A percentile compares a stretch with the other conserved stretches of the same genome.
phyloP scores from a whole-genome alignment of 176 grass and related monocot genomes.

The Oryza longistaminata region DNA sequence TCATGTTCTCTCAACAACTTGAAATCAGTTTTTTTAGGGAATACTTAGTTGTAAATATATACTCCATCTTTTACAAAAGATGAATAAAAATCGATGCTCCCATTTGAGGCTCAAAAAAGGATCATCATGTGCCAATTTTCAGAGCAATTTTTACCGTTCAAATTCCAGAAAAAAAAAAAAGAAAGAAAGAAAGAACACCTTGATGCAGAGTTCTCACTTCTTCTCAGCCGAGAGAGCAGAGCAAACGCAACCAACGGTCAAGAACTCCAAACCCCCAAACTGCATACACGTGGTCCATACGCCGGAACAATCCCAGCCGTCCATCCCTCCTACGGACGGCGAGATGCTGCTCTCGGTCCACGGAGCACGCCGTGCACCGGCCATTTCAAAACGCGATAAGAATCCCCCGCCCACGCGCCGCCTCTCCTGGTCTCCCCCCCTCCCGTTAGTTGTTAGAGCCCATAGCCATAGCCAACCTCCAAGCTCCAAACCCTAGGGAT shows the following conservation, averaged over 20 bases:
- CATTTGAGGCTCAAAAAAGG: not conserved
- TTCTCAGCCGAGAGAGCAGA: not conserved
- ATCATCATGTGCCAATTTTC: not conserved
- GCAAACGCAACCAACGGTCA: constrained; percentile 9
- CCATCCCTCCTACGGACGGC: not conserved
- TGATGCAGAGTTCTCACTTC: not conserved
- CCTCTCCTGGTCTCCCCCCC: not conserved
- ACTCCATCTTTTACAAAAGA: not conserved
- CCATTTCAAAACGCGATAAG: constrained; percentile 12
- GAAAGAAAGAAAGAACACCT: not conserved
- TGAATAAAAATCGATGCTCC: not conserved
- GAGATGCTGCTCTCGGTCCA: not conserved
- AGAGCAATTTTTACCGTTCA: not conserved
- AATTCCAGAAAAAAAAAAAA: not conserved
- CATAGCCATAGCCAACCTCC: not conserved
- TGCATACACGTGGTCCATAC: not conserved
- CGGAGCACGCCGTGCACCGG: not conserved
- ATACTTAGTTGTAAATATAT: too few species aligned
- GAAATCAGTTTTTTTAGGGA: too few species aligned
- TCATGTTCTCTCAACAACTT: too few species aligned
- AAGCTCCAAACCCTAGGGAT: constrained; percentile 28
- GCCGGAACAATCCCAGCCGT: constrained; percentile 1
- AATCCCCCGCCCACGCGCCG: constrained; percentile 10
- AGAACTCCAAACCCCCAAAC: not conserved
- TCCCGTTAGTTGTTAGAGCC: not conserved